Percentiles rank a stretch among this genome's conserved stretches.
These are phyloP conservation scores for Durotheca rogersii DNA, from an alignment of 495 filamentous ascomycete species.

Conservation along the genomic window DNA sequence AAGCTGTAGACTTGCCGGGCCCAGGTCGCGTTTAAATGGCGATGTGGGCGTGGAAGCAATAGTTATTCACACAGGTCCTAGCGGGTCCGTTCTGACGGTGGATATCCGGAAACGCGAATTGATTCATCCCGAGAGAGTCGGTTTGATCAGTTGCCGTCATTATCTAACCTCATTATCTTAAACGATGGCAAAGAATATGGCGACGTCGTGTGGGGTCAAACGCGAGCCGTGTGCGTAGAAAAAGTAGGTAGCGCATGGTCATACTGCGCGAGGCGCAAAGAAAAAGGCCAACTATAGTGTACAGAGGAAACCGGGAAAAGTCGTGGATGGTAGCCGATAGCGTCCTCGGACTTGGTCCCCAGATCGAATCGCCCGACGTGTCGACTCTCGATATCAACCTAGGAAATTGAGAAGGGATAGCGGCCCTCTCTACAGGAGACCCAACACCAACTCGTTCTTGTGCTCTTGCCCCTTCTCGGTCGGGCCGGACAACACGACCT, in stretches of 20 bases:
- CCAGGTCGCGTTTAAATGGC: neutral
- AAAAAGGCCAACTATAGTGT: constrained; percentile 25
- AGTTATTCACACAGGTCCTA: neutral
- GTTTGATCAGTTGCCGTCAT: neutral
- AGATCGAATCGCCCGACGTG: neutral
- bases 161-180: constrained; percentile 3
- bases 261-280: constrained; percentile 5
- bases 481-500: constrained; percentile 35
- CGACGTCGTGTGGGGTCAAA: neutral
- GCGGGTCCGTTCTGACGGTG: neutral
- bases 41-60: neutral
- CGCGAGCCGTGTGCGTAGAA: neutral
- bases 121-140: neutral
- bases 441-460: constrained; percentile 40
- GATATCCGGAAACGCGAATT: constrained; percentile 10
- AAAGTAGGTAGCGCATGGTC: neutral
- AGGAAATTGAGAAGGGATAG: neutral
- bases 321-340: constrained; percentile 4
- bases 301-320: constrained; percentile 17
- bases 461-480: constrained; percentile 39
- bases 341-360: neutral
- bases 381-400: neutral
- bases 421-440: neutral
- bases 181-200: neutral
- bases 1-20: no score